A percentile compares a stretch with the other conserved stretches of the same genome.
These are phyloP conservation scores for Limonium bicolor DNA, from an alignment of 148 eudicot genomes.

Conservation along the genomic window DNA sequence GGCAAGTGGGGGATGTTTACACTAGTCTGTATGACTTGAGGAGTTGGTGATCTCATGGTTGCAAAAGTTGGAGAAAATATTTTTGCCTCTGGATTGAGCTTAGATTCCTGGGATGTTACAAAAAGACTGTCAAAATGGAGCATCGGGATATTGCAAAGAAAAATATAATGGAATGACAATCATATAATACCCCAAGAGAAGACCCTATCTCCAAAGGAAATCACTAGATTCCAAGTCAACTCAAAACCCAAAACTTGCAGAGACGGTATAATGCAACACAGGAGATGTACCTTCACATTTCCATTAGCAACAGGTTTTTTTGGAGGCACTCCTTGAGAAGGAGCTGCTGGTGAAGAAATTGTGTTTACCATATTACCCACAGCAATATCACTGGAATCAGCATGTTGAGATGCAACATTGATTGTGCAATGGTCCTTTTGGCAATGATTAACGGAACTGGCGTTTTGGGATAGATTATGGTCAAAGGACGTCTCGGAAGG, in stretches of 20 bases:
- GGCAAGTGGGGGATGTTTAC: slow-evolving; percentile 35
- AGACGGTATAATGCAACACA: not conserved
- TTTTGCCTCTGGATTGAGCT: slow-evolving; percentile 92
- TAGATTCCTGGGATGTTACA: slow-evolving; percentile 71
- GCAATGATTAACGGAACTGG: too few species aligned
- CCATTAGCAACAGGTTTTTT: slow-evolving; percentile 19
- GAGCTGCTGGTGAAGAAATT: slow-evolving; percentile 17
- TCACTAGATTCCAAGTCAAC: too few species aligned
- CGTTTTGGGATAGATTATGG: too few species aligned
- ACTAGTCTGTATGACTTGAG: slow-evolving; percentile 29
- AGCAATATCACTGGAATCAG: too few species aligned
- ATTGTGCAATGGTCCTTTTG: too few species aligned
- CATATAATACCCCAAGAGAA: too few species aligned
- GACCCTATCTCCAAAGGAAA: too few species aligned
- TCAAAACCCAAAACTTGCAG: not conserved
- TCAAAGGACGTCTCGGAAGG: too few species aligned
- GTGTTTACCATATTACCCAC: slow-evolving; percentile 10
- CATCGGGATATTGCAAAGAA: too few species aligned
- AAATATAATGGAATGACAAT: too few species aligned
- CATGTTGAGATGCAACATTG: slow-evolving; percentile 5
- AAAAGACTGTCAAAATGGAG: too few species aligned
- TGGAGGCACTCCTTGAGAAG: slow-evolving; percentile 17
- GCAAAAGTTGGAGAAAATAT: slow-evolving; percentile 52
- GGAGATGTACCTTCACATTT: slow-evolving; percentile 38
- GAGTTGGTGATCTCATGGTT: slow-evolving; percentile 33